Evolutionary conservation across 768 basidiomycete species (phyloP).

Genomic region (Mycena vitilis): DNA sequence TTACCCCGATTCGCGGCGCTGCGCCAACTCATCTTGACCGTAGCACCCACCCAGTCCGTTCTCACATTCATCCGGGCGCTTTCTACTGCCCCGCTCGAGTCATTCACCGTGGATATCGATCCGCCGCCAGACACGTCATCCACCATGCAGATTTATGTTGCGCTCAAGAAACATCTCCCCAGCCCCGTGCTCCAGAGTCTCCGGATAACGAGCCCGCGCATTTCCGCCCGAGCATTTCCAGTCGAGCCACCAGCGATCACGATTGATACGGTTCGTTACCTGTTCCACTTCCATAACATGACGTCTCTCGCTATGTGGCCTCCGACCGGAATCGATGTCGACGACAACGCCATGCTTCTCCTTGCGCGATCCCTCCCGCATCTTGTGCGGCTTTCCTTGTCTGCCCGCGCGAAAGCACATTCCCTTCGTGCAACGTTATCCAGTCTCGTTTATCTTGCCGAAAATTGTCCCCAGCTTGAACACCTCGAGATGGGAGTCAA

Average conservation of each 20-base stretch:
- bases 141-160: not conserved
- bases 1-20: not conserved
- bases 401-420: not conserved
- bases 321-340: not conserved
- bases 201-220: not conserved
- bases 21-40: not conserved
- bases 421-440: slow-evolving; percentile 4
- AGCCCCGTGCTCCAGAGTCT: not conserved
- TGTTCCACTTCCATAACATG: slow-evolving; percentile 1
- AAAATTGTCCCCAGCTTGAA: not conserved
- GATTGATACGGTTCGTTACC: not conserved
- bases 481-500: not conserved
- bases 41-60: not conserved
- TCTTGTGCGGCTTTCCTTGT: not conserved
- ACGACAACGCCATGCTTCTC: not conserved
- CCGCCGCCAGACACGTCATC: not conserved
- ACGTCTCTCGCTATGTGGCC: not conserved
- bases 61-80: not conserved
- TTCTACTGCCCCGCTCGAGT: not conserved
- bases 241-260: not conserved
- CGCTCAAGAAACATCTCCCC: not conserved
- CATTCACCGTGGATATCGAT: not conserved
- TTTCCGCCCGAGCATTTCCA: not conserved
- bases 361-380: not conserved
- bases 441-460: not conserved